Evolutionary conservation across 176 grass and related monocot species (phyloP).

Genomic region (Themeda triandra): DNA sequence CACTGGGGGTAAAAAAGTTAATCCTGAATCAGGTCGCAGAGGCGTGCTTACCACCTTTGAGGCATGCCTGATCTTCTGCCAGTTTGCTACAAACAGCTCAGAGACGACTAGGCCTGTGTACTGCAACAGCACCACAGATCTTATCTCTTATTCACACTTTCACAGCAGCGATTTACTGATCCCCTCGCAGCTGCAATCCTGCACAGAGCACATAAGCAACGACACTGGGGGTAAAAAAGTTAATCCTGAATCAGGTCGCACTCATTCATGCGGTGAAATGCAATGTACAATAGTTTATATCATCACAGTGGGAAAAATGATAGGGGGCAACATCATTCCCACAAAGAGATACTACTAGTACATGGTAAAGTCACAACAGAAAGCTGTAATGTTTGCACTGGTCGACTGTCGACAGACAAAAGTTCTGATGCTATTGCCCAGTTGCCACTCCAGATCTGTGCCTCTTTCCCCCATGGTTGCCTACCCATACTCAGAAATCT

Average conservation of each 20-base stretch:
- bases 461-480: neutral
- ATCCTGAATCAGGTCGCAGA: neutral
- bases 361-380: too few species aligned
- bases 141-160: too few species aligned
- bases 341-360: neutral
- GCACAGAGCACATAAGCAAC: neutral
- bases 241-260: neutral
- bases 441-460: neutral
- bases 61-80: neutral
- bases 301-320: neutral
- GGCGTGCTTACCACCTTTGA: neutral
- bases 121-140: neutral
- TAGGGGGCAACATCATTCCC: neutral
- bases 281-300: neutral
- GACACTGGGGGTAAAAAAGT: neutral
- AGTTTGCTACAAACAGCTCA: neutral
- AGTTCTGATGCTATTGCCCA: neutral
- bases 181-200: neutral
- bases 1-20: neutral
- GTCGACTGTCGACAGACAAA: neutral
- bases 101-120: neutral
- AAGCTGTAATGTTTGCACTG: neutral
- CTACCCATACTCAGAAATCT: neutral
- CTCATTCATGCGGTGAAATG: neutral
- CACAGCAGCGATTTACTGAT: neutral